phyloP scores from a whole-genome alignment of 441 rosid species.

The California macrophylla region DNA sequence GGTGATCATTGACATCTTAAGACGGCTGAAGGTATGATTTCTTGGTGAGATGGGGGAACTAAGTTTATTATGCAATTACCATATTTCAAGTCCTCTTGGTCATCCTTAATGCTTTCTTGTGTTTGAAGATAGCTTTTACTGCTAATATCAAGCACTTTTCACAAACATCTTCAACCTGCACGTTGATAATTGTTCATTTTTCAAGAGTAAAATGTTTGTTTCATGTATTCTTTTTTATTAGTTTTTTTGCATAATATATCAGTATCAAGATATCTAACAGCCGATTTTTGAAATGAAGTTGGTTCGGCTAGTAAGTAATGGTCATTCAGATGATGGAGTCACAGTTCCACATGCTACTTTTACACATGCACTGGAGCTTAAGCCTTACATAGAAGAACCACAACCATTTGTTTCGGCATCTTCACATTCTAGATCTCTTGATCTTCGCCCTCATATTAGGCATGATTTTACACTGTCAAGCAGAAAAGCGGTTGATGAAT shows the following conservation, averaged over 20 bases:
- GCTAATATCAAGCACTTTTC: neutral
- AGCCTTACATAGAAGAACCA: slow-evolving; percentile 91
- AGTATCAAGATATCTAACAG: neutral
- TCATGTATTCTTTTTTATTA: neutral
- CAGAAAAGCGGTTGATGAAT: slow-evolving; percentile 76
- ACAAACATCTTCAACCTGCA: neutral
- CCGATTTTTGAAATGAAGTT: slow-evolving; percentile 32
- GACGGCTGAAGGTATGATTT: slow-evolving; percentile 66
- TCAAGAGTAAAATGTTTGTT: neutral
- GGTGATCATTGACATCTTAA: slow-evolving; percentile 62
- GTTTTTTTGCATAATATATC: neutral
- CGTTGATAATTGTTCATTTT: neutral
- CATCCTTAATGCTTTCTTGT: neutral
- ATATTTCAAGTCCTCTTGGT: neutral
- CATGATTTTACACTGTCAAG: slow-evolving; percentile 80
- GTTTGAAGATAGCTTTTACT: neutral
- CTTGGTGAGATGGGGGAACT: neutral
- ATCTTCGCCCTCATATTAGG: slow-evolving; percentile 86
- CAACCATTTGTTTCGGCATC: slow-evolving; percentile 41
- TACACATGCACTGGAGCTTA: slow-evolving; percentile 76
- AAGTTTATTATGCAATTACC: neutral
- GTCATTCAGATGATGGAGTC: slow-evolving; percentile 38
- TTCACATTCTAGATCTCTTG: slow-evolving; percentile 38
- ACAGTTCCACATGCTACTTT: slow-evolving; percentile 47
- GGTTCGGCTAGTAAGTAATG: slow-evolving; percentile 60